Conservation (phyloP, 2,329 filamentous ascomycete species). For the Fusarium sp. region DNA sequence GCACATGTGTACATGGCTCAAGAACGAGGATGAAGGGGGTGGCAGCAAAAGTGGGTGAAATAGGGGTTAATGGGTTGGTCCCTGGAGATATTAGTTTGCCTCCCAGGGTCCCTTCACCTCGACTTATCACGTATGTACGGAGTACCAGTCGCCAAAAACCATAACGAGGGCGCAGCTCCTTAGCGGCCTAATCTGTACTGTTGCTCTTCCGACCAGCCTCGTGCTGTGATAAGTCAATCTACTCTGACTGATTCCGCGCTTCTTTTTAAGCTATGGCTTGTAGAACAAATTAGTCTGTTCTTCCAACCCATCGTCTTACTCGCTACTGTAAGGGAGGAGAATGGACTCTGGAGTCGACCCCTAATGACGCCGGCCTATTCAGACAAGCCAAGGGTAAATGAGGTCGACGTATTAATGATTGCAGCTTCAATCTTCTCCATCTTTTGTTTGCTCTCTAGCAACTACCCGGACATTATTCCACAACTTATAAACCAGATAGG, state of each 20-base stretch:
- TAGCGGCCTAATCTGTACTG: constrained; percentile 22
- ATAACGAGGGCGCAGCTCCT: constrained; percentile 22
- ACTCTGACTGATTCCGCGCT: constrained; percentile 12
- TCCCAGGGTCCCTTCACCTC: constrained; percentile 31
- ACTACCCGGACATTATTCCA: constrained; percentile 25
- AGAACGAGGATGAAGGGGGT: constrained; percentile 28
- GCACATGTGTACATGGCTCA: neutral
- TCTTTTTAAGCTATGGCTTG: constrained; percentile 24
- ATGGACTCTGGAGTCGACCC: constrained; percentile 26
- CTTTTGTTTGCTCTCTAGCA: constrained; percentile 28
- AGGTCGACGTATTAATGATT: constrained; percentile 27
- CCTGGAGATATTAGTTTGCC: constrained; percentile 29
- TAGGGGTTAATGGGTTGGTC: constrained; percentile 31
- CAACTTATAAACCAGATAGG: constrained; percentile 24
- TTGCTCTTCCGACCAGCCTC: neutral
- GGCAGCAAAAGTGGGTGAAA: constrained; percentile 34
- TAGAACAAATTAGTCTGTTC: constrained; percentile 27
- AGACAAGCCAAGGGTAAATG: constrained; percentile 28
- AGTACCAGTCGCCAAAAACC: constrained; percentile 13
- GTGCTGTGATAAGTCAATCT: constrained; percentile 6
- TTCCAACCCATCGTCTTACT: constrained; percentile 17
- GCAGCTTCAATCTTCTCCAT: constrained; percentile 15
- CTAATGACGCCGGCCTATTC: constrained; percentile 26
- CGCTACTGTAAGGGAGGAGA: constrained; percentile 19
- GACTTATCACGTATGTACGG: constrained; percentile 8